Percentiles rank a stretch among this genome's conserved stretches.
phyloP scores from a whole-genome alignment of 371 early-diverging fungal species.

The Blyttiomyces sp. region DNA sequence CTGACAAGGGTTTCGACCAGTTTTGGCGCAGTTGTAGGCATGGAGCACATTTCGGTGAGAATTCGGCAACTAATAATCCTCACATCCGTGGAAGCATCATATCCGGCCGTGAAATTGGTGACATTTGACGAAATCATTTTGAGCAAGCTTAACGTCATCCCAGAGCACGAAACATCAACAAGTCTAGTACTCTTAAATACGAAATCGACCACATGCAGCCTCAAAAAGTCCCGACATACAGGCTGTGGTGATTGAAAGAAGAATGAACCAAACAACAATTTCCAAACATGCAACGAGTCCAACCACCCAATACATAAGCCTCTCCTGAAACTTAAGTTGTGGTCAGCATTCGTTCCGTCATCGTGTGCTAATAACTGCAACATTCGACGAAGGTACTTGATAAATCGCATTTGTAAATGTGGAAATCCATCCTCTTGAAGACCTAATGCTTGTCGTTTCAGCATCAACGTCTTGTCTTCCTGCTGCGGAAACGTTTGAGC shows the following conservation, averaged over 20 bases:
- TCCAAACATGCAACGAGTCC: constrained; percentile 27
- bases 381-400: constrained; percentile 6
- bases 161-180: constrained; percentile 10
- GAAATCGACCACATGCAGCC: background rate
- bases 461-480: background rate
- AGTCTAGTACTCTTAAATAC: constrained; percentile 1
- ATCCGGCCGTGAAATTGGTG: background rate
- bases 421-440: background rate
- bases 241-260: constrained; percentile 11
- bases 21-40: background rate
- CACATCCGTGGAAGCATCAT: background rate
- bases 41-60: background rate
- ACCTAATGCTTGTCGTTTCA: background rate
- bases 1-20: background rate
- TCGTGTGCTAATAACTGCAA: constrained; percentile 6
- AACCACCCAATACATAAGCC: constrained; percentile 17
- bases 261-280: constrained; percentile 7
- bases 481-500: background rate
- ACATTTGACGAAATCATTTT: background rate
- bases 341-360: background rate
- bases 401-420: background rate
- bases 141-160: constrained; percentile 1
- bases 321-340: background rate
- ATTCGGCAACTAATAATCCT: too few relatives aligned
- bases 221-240: background rate